phyloP scores from a whole-genome alignment of 192 early-diverging fungal species.

The Gorgonomyces haynaldii region DNA sequence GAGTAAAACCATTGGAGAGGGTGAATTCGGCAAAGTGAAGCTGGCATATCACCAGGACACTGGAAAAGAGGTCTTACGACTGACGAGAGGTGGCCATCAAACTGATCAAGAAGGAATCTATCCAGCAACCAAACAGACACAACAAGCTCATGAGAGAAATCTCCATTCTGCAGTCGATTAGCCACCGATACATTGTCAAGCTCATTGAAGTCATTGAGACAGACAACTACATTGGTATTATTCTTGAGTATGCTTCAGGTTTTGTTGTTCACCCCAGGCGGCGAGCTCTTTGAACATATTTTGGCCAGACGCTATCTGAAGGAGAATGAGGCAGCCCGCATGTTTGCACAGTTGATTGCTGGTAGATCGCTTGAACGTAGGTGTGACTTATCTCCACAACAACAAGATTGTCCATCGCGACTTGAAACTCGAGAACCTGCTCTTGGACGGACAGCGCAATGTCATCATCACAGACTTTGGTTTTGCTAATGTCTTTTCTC shows the following conservation, averaged over 20 bases:
- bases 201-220: conserved; percentile 94
- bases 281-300: conserved; percentile 96
- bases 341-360: conserved; percentile 88
- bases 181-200: conserved; percentile 85
- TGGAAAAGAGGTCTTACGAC: conserved; percentile 1
- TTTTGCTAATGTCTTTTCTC: conserved; percentile 83
- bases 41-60: conserved; percentile 11
- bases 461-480: conserved; percentile 98
- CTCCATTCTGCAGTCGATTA: conserved; percentile 74
- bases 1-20: conserved; percentile 18
- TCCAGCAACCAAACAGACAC: conserved; percentile 69
- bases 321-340: conserved; percentile 77
- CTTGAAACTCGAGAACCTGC: conserved; percentile 90
- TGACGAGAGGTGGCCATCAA: conserved; percentile 76
- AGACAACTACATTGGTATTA: conserved; percentile 90
- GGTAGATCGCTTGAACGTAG: conserved; percentile 22
- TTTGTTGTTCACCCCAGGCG: conserved; percentile 43
- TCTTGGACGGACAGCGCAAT: conserved; percentile 82
- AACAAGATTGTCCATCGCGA: conserved; percentile 94
- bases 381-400: conserved; percentile 86
- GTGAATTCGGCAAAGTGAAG: conserved; percentile 53
- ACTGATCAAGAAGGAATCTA: conserved; percentile 83
- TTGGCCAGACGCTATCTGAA: conserved; percentile 86
- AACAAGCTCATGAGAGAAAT: conserved; percentile 93
- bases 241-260: conserved; percentile 92